phyloP scores from a whole-genome alignment of 768 basidiomycete genomes.

The Podaxis sp. region DNA sequence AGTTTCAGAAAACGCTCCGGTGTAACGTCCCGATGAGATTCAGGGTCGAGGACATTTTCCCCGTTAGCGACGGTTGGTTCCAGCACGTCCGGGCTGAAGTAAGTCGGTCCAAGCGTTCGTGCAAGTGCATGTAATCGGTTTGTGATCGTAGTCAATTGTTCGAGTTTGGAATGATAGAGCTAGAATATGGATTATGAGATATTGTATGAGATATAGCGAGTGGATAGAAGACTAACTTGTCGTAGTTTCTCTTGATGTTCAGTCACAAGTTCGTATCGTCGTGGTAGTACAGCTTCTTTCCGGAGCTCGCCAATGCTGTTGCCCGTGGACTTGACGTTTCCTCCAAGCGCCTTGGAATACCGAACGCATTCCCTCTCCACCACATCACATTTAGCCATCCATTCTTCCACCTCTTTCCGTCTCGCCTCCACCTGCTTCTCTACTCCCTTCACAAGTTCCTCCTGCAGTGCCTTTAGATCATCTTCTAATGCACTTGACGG shows the following conservation, averaged over 20 bases:
- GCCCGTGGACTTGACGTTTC: conserved; percentile 66
- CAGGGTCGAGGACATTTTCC: conserved; percentile 35
- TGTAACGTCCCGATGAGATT: conserved; percentile 66
- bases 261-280: conserved; percentile 64
- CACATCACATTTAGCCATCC: conserved; percentile 60
- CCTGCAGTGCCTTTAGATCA: conserved; percentile 72
- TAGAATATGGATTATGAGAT: conserved; percentile 24
- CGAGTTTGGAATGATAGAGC: conserved; percentile 77
- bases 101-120: conserved; percentile 60
- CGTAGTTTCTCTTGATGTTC: conserved; percentile 77
- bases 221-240: conserved; percentile 51
- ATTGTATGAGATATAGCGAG: neutral
- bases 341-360: conserved; percentile 70
- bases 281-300: conserved; percentile 72
- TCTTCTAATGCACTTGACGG: conserved; percentile 78
- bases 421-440: conserved; percentile 70
- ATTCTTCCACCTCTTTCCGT: conserved; percentile 74
- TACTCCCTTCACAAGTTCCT: conserved; percentile 73
- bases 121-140: conserved; percentile 61
- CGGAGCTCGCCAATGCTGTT: conserved; percentile 65
- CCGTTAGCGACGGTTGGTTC: conserved; percentile 44
- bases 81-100: conserved; percentile 56
- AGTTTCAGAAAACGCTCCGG: conserved; percentile 78
- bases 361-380: conserved; percentile 66
- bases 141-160: conserved; percentile 69